Base-by-base conservation (phyloP, 108 stramenopile species). In the Nitzschia sp. region DNA sequence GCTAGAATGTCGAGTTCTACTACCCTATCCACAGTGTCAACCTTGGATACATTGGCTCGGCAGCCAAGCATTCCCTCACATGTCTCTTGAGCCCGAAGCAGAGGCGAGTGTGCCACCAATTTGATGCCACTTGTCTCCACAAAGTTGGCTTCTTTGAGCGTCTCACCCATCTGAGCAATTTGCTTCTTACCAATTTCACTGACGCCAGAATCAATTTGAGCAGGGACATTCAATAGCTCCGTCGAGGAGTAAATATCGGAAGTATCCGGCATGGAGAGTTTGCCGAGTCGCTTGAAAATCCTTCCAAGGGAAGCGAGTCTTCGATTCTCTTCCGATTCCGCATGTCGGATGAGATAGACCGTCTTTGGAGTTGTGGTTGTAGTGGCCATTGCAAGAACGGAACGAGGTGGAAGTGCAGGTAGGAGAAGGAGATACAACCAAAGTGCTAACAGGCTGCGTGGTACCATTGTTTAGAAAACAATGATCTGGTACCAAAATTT, bases 261-360 rank as follows among this genome's bases (percentile, higher is more conserved):
- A 3, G 53, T 38, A 10, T 62, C 69, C 41, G 87, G 87, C 15
- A 88, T 10, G 44, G 77, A 51, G 22, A 79, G 72, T 10, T 54
- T 71, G 10, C 69, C 57, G 25, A 84, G 51, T 7, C 52, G 57
- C 20, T 61, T 62, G 26, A 85, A 72, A 38, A 38, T 61, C 11
- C 56, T 63, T 19, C 60, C 63, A 3, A 87, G 44, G 22, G 71
- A 63, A 3, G 69, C 70, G 0, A 81, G 43, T 38, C 84, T 62
- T 39, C 80, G 69, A 70, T 90, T 90, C 77, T 90, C 89, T 60
- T 85, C 78, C 17, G 80, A 82, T 73, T 90, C 86, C 25, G 89
- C 89, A 68, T 90, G 89, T 6, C 89, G 89, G 57, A 90, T 81
- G 20, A 90, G 63, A 50, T 78, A 86, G 7, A 90, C 63, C 1